Base-by-base conservation (phyloP, 805 yeast genomes). In the Zygoascus ofunaensis region DNA sequence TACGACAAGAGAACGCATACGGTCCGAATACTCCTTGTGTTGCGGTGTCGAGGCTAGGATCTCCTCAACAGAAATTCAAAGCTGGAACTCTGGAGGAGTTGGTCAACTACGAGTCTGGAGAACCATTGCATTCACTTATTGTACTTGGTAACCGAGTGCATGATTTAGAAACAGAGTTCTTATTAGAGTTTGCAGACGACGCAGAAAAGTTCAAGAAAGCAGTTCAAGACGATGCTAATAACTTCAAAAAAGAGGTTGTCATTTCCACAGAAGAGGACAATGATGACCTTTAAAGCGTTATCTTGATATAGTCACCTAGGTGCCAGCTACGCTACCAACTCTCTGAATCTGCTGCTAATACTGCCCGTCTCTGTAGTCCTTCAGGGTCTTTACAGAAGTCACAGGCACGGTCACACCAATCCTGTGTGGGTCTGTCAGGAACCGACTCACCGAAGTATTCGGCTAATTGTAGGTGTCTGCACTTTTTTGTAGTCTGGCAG, bases 131-230 rank as follows among this genome's bases (percentile, higher is more conserved):
- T 62, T 86, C 97, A 7, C 73, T 90, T 55, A 79, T 90, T 41
- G 80, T 90, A 66, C 71, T 90, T 43, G 98, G 98, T 20, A 94
- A 74, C 90, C 81, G 66, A 34, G 89, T 87, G 20, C 98, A 90
- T 58, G 97, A 90, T 49, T 73, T 90, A 48, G 98, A 90, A 62
- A 64, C 86, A 54, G 96, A 89, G 54, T 90, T 81, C 59, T 66
- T 92, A 60, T 68, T 80, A 48, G 89, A 79, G 55, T 90, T 77
- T 64, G 82, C 83, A 24, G 81, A 77, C 45, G 45, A 55, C 32
- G 65, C 68, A 49, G 76, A 68, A 5, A 66, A 65, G 5, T 77
- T 77, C 58, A 71, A 62, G 49, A 55, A 52, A 14, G 69, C 74
- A 19, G 75, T 79, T 32, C 64, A 61, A 50, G 61, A 54, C 24